Percentiles rank a stretch among this genome's conserved stretches.
These are phyloP conservation scores for Kuraishia ogatae DNA, from an alignment of 805 yeast genomes.

Conservation along the genomic window DNA sequence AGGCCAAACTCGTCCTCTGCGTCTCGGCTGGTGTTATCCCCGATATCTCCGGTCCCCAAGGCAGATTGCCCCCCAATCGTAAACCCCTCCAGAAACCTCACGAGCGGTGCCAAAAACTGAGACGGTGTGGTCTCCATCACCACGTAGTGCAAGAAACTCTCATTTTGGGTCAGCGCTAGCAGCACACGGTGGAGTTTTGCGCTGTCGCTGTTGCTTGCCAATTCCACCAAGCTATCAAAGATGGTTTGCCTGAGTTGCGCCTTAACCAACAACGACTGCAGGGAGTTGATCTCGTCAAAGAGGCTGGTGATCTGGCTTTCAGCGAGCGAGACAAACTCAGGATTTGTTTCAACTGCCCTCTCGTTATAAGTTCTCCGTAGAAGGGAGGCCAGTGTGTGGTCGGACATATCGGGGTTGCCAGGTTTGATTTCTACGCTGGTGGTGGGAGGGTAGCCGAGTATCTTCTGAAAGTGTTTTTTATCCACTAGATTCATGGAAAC, in stretches of 20 bases:
- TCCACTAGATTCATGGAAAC: background rate
- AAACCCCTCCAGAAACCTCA: constrained; percentile 43
- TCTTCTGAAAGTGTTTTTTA: background rate
- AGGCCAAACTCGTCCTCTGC: constrained; percentile 16
- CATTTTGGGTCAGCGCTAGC: constrained; percentile 37
- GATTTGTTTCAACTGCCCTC: constrained; percentile 23
- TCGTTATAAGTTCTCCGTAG: background rate
- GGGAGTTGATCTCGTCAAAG: constrained; percentile 33
- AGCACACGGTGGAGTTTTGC: constrained; percentile 3
- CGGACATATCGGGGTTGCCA: too few relatives aligned
- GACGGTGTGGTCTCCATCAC: constrained; percentile 36
- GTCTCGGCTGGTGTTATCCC: constrained; percentile 4
- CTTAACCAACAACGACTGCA: constrained; percentile 39
- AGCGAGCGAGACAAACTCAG: constrained; percentile 40
- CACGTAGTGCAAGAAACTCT: constrained; percentile 31
- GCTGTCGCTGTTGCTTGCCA: constrained; percentile 2
- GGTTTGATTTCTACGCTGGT: too few relatives aligned
- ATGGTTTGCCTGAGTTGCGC: constrained; percentile 11
- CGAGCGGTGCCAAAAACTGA: constrained; percentile 31
- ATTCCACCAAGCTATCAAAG: constrained; percentile 26
- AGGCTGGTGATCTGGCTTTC: constrained; percentile 46
- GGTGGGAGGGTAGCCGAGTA: background rate
- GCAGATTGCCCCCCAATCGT: too few relatives aligned
- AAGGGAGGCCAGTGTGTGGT: too few relatives aligned
- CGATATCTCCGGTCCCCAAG: constrained; percentile 7